Evolutionary conservation across 2,329 filamentous ascomycete genomes (phyloP), one percentile per base, ranked within the genome.

Genomic region (Rhynchosporium agropyri): DNA sequence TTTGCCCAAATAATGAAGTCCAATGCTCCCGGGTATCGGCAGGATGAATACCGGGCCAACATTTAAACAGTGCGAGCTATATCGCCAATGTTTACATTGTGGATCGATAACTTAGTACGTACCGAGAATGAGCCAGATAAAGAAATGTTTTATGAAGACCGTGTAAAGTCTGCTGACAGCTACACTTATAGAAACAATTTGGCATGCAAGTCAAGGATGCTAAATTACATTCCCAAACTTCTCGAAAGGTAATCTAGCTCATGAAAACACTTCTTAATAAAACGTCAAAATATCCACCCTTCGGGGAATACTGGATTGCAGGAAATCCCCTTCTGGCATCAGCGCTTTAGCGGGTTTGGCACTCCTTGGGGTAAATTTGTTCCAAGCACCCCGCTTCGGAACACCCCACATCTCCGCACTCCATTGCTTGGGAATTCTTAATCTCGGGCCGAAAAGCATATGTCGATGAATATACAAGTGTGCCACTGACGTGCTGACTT

Each of bases 381-480:
- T 20, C 20, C 40, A 40, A 7, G 29, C 50, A 40, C 36, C 50
- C 49, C 49, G 20, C 20, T 20, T 20, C 20, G 20, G 20, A 20
- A 54, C 33, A 6, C 50, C 50, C 50, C 50, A 36, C 50, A 54
- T 40, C 50, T 36, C 50, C 50, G 38, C 50, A 54, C 33, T 38
- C 36, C 49, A 53, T 8, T 38, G 20, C n/a, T n/a, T n/a, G 13
- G 6, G 13, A 8, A 33, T 36, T 50, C 3, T n/a, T 54, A 38
- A 4, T 28, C 8, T 54, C 50, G 50, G 50, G 20, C 50, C 50
- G 50, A 54, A n/a, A 40, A 12, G 40, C 4, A 26, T 28, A 54
- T 2, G 33, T 28, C 38, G 40, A 54, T n/a, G 10, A 5, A 31
- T 20, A 20, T 33, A 54, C 50, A 29, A 15, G 15, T 49, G 9